Evolutionary conservation across 2,329 filamentous ascomycete genomes (phyloP).

Genomic region (Pseudogymnoascus sp.): DNA sequence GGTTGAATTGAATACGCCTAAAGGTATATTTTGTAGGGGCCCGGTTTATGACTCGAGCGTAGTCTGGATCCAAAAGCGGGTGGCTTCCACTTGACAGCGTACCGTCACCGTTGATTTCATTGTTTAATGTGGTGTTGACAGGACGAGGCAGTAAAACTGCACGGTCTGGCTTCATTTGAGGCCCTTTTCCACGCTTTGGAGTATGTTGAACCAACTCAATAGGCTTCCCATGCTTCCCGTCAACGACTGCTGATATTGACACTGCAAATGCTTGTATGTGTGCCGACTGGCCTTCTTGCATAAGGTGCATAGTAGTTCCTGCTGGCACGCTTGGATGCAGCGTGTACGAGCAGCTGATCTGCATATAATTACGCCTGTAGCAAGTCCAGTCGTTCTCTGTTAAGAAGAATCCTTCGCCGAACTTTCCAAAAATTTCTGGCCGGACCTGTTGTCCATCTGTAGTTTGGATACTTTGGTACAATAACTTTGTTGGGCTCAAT

Average conservation of each 20-base stretch:
- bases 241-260: slow-evolving; percentile 59
- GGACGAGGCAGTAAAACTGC: slow-evolving; percentile 31
- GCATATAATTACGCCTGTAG: slow-evolving; percentile 67
- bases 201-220: slow-evolving; percentile 71
- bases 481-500: slow-evolving; percentile 32
- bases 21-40: slow-evolving; percentile 37
- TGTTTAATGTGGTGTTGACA: background rate
- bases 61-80: slow-evolving; percentile 16
- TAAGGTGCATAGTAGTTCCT: slow-evolving; percentile 37
- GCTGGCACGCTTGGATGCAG: slow-evolving; percentile 40
- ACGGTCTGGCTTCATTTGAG: slow-evolving; percentile 52
- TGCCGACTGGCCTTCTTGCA: slow-evolving; percentile 19
- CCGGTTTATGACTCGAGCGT: slow-evolving; percentile 15
- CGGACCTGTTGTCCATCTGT: slow-evolving; percentile 44
- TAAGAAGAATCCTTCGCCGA: slow-evolving; percentile 64
- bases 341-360: slow-evolving; percentile 56
- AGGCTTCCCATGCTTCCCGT: slow-evolving; percentile 53
- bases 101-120: background rate
- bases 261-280: slow-evolving; percentile 56
- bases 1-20: slow-evolving; percentile 69
- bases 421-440: slow-evolving; percentile 57
- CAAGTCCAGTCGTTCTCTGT: slow-evolving; percentile 64
- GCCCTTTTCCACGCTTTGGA: slow-evolving; percentile 64
- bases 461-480: slow-evolving; percentile 40
- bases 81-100: background rate